These are phyloP conservation scores for Nicotiana sylvestris DNA, from an alignment of 257 asterid species.

Conservation along the genomic window DNA sequence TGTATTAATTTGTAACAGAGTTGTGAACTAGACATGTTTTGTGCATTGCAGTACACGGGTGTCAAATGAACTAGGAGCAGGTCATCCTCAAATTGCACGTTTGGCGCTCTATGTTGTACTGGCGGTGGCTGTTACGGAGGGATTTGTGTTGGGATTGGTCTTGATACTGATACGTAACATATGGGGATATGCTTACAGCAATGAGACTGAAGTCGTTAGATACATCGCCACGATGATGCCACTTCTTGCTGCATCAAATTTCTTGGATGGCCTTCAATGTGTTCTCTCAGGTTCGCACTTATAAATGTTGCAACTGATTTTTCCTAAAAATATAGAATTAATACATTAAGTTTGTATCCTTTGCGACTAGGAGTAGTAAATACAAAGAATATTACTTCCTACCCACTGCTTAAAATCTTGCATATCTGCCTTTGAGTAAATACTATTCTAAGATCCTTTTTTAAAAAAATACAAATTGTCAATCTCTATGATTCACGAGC, in stretches of 20 bases:
- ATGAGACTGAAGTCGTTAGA: constrained; percentile 47
- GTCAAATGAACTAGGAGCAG: constrained; percentile 81
- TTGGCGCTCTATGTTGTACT: constrained; percentile 56
- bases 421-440: background rate
- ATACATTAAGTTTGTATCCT: no score
- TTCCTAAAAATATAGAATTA: no score
- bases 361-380: no score
- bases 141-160: constrained; percentile 40
- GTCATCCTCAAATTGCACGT: constrained; percentile 53
- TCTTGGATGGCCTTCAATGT: constrained; percentile 71
- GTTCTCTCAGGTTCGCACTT: constrained; percentile 63
- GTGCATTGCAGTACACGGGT: constrained; percentile 61
- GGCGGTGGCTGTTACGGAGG: constrained; percentile 42
- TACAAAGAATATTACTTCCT: background rate
- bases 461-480: background rate
- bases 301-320: background rate
- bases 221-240: constrained; percentile 75
- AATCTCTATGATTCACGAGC: background rate
- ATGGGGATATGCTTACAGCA: constrained; percentile 79
- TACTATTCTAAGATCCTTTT: background rate
- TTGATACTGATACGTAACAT: constrained; percentile 42
- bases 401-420: background rate
- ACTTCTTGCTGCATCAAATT: constrained; percentile 65
- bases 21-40: background rate
- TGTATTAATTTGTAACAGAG: background rate